phyloP scores from a whole-genome alignment of 139 green algal species.

The Chlorella sorokiniana region DNA sequence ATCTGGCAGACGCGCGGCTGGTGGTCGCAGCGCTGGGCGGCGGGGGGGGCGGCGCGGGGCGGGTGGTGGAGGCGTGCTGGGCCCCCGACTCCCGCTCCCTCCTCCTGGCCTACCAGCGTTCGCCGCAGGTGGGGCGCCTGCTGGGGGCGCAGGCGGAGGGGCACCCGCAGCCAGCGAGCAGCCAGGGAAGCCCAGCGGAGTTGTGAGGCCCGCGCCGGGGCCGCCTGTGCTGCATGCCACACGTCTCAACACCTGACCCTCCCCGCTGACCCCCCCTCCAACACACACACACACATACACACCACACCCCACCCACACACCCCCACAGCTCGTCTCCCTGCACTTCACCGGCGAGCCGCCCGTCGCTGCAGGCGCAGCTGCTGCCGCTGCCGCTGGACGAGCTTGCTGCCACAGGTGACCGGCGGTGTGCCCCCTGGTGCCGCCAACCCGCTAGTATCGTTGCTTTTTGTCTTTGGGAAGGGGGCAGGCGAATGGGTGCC shows the following conservation, averaged over 20 bases:
- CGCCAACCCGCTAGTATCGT: no score
- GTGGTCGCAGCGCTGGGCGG: constrained; percentile 33
- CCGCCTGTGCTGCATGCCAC: no score
- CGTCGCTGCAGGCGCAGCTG: constrained; percentile 40
- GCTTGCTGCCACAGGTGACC: constrained; percentile 1
- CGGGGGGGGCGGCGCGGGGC: neutral
- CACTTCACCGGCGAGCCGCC: constrained; percentile 33
- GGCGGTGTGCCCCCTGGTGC: neutral
- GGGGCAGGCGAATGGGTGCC: no score
- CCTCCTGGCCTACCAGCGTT: constrained; percentile 24
- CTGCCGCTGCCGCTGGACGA: constrained; percentile 39
- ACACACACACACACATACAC: neutral
- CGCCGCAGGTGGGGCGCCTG: neutral
- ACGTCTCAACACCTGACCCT: no score
- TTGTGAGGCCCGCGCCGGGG: no score
- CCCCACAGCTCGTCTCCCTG: constrained; percentile 29
- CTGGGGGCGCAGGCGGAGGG: no score
- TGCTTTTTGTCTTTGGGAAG: no score
- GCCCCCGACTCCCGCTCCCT: constrained; percentile 33
- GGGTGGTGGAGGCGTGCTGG: constrained; percentile 30
- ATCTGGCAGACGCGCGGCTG: constrained; percentile 42
- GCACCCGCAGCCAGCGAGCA: no score
- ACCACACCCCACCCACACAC: neutral
- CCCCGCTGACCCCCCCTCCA: neutral
- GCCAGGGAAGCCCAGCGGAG: no score